phyloP scores from a whole-genome alignment of 2,329 filamentous ascomycete species.

The Cytospora leucostoma region DNA sequence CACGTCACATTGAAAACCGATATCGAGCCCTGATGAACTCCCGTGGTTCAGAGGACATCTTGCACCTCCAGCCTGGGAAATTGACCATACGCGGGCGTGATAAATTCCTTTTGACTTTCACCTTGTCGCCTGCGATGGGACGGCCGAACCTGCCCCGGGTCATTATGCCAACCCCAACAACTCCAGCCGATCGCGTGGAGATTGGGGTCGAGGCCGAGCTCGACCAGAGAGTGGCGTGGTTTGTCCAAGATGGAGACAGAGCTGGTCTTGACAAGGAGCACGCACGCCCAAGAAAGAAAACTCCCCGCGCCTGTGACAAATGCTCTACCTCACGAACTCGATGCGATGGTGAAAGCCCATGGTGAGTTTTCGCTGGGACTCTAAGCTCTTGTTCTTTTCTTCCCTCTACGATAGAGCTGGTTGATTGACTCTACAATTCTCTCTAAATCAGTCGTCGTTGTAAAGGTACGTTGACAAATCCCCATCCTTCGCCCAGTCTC shows the following conservation, averaged over 20 bases:
- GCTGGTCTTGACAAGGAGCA: constrained; percentile 38
- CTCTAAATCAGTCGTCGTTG: constrained; percentile 38
- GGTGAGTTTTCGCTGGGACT: constrained; percentile 36
- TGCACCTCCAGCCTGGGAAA: not conserved
- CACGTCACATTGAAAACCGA: not conserved
- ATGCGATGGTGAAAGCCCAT: constrained; percentile 45
- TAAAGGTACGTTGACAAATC: constrained; percentile 35
- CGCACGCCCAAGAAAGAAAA: constrained; percentile 31
- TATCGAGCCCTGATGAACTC: not conserved
- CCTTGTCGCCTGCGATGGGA: not conserved
- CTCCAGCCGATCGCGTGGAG: constrained; percentile 7
- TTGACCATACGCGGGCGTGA: not conserved
- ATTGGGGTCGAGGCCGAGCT: constrained; percentile 1
- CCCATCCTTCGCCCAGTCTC: not conserved
- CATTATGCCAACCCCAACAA: constrained; percentile 9
- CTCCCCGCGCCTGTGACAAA: constrained; percentile 39
- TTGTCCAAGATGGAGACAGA: constrained; percentile 3
- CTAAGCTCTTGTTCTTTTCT: too few relatives aligned
- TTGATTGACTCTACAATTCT: constrained; percentile 12
- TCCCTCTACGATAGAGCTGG: too few relatives aligned
- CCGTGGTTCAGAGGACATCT: not conserved
- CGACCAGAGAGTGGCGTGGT: constrained; percentile 11
- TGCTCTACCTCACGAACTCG: constrained; percentile 44
- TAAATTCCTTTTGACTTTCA: not conserved
- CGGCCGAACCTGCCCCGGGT: not conserved